phyloP scores from a whole-genome alignment of 164 flowering plant species.

The Macadamia tetraphylla region DNA sequence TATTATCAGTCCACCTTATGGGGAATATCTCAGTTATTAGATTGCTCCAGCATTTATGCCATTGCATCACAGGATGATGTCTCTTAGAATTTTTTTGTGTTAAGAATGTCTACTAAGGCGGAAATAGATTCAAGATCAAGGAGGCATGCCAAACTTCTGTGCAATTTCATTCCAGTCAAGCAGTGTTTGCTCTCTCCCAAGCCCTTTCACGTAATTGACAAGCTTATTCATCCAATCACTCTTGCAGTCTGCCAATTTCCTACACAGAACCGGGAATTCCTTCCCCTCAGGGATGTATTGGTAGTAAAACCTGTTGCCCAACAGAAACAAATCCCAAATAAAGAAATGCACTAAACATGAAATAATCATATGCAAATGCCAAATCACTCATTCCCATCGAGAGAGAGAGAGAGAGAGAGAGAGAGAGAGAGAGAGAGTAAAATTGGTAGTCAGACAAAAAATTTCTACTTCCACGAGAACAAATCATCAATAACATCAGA shows the following conservation, averaged over 20 bases:
- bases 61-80: too few relatives aligned
- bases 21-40: too few relatives aligned
- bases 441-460: too few relatives aligned
- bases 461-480: too few relatives aligned
- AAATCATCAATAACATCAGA: too few relatives aligned
- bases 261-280: constrained; percentile 80
- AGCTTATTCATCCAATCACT: constrained; percentile 37
- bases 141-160: constrained; percentile 54
- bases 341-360: not conserved
- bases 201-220: constrained; percentile 23
- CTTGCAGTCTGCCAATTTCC: constrained; percentile 34
- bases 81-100: not conserved
- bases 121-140: not conserved
- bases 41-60: too few relatives aligned
- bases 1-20: too few relatives aligned
- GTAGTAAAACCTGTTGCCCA: constrained; percentile 63
- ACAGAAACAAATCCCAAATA: not conserved
- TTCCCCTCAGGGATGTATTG: constrained; percentile 85
- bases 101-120: not conserved
- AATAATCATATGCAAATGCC: too few relatives aligned
- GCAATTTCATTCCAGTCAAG: constrained; percentile 92
- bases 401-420: constrained; percentile 10
- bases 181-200: constrained; percentile 43
- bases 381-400: too few relatives aligned
- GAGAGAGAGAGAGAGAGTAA: constrained; percentile 5